Evolutionary conservation across 805 yeast genomes (phyloP), one percentile per base, ranked within the genome.

Genomic region (Saturnispora galanensis): DNA sequence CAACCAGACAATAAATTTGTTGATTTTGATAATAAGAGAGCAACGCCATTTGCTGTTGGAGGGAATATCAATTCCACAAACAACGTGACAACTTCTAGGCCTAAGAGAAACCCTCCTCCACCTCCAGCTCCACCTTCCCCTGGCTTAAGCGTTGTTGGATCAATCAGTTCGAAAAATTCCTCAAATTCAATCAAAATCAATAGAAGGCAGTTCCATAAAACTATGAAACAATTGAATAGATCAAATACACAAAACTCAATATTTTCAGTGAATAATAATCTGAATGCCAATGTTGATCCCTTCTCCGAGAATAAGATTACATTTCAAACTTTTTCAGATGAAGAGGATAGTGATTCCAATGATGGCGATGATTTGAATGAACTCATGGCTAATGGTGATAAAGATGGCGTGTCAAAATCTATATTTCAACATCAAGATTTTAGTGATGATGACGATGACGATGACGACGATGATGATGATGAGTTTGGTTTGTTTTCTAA

Each of bases 11-110:
- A 73, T 11, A 67, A 73, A 31, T 95, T 84, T 54, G 85, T 85
- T 48, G 88, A 88, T 59, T 86, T 86, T 56, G 93, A 86, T 54
- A 77, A 82, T 52, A 69, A 87, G 42, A 65, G 95, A 37, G 77
- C 76, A 38, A 81, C 95, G 0, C 94, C 95, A 1, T 84, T 74
- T 55, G 53, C 29, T 11, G 40, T 35, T 18, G 77, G 71, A 10
- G 83, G 87, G 0, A 88, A 87, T 0, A 83, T 81, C 6, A 84
- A 87, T 4, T 85, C 87, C 3, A 33, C 79, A 8, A 83, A 84
- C 5, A 84, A 84, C 2, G 40, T 39, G 13, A 38, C 40, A 32
- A 42, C 49, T 16, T 53, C 59, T n/a, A 44, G 47, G 21, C 15
- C 70, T 67, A 10, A 68, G 68, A 26, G 45, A 31, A 42, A 47